Conservation (phyloP, 371 early-diverging fungal genomes). For the Phascolomyces articulosus region DNA sequence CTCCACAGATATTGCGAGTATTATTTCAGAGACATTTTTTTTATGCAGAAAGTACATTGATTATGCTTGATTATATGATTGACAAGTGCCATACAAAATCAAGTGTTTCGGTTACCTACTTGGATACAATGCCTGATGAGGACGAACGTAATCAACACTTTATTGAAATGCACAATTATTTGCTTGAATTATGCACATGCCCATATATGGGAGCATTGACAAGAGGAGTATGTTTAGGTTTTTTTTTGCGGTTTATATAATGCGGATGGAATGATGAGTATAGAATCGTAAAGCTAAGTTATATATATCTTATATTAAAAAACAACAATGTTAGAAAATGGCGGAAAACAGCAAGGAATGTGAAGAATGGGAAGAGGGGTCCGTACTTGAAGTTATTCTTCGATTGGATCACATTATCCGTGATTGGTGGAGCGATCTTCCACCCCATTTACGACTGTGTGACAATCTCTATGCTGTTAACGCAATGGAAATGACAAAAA, state of each 20-base stretch:
- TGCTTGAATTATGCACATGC: background rate
- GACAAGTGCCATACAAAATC: background rate
- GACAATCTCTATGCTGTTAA: background rate
- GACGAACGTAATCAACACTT: background rate
- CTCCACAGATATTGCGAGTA: background rate
- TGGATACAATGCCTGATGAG: background rate
- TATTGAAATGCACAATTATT: background rate
- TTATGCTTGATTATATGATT: background rate
- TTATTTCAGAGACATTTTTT: background rate
- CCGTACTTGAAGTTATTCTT: too few species aligned
- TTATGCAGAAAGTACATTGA: constrained; percentile 1
- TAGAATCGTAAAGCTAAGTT: too few species aligned
- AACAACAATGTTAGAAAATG: background rate
- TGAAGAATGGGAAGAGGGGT: background rate
- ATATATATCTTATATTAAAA: background rate
- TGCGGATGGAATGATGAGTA: too few species aligned
- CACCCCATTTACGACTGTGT: background rate
- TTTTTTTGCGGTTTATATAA: background rate
- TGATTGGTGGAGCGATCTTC: background rate
- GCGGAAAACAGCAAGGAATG: background rate
- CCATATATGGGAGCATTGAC: background rate
- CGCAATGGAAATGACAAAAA: background rate
- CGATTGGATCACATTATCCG: background rate
- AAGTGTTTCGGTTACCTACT: background rate
- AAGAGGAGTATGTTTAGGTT: background rate